Conservation (phyloP, 345 rosid species). For the Bretschneidera sinensis region DNA sequence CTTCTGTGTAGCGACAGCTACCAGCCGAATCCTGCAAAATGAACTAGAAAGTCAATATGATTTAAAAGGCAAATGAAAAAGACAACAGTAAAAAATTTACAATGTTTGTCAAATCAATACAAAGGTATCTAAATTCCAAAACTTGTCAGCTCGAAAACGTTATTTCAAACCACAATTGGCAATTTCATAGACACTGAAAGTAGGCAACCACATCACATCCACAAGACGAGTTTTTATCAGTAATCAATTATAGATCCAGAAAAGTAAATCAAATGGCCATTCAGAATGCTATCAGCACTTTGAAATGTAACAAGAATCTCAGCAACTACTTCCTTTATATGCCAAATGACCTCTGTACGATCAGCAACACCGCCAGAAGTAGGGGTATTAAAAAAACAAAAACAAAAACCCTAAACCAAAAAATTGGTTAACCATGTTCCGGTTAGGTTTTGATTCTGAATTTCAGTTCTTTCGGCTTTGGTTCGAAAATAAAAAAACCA, state of each 20-base stretch:
- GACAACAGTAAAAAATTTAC: no score
- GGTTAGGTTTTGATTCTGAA: no score
- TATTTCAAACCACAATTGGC: background rate
- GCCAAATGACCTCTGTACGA: no score
- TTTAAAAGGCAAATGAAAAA: background rate
- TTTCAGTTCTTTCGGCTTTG: no score
- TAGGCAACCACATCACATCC: background rate
- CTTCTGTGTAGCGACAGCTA: conserved; percentile 96
- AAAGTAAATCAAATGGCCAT: no score
- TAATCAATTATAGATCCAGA: background rate
- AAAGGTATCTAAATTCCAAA: no score
- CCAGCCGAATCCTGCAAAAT: conserved; percentile 71
- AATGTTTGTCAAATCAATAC: background rate
- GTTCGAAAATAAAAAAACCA: no score
- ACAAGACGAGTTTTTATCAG: background rate
- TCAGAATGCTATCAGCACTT: no score
- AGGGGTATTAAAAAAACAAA: no score
- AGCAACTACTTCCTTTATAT: background rate
- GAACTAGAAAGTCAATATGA: conserved; percentile 5
- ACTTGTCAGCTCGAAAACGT: background rate
- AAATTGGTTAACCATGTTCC: no score
- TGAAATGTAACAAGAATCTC: background rate
- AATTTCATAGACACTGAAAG: background rate
- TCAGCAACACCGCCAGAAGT: no score
- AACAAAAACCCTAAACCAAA: no score